A percentile compares a stretch with the other conserved stretches of the same genome.
Conservation (phyloP, 495 filamentous ascomycete species). For the Amorphotheca resinae region DNA sequence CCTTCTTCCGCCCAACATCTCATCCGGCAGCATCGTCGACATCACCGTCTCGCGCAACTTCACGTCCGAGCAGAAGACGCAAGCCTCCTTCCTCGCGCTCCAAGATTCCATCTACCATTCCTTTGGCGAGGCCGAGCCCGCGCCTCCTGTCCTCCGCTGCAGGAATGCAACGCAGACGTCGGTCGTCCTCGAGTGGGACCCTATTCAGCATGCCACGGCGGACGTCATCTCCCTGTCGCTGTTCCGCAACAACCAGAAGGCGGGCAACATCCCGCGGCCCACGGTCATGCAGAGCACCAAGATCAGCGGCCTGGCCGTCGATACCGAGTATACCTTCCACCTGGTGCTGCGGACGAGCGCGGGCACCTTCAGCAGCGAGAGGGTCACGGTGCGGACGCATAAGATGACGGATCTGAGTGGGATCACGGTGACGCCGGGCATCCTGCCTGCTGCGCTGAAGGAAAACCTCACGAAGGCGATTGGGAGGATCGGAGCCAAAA, state of each 20-base stretch:
- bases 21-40: conserved; percentile 92
- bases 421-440: conserved; percentile 87
- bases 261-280: conserved; percentile 81
- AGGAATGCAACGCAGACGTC: conserved; percentile 95
- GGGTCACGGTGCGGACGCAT: conserved; percentile 78
- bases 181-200: conserved; percentile 96
- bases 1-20: conserved; percentile 86
- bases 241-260: conserved; percentile 92
- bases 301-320: conserved; percentile 90
- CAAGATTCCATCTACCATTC: conserved; percentile 77
- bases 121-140: conserved; percentile 74
- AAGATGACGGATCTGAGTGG: conserved; percentile 98
- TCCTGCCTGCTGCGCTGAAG: conserved; percentile 61
- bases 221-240: conserved; percentile 77
- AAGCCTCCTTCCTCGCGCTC: conserved; percentile 63
- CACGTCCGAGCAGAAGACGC: conserved; percentile 57
- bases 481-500: conserved; percentile 81
- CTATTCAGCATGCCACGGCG: conserved; percentile 83
- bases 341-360: conserved; percentile 81
- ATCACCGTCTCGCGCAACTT: conserved; percentile 89
- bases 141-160: conserved; percentile 69
- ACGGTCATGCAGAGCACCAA: conserved; percentile 83
- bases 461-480: conserved; percentile 64
- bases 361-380: conserved; percentile 75
- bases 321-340: conserved; percentile 92